A percentile compares a stretch with the other conserved stretches of the same genome.
phyloP scores from a whole-genome alignment of 495 filamentous ascomycete genomes.

The Penicillium odoratum region DNA sequence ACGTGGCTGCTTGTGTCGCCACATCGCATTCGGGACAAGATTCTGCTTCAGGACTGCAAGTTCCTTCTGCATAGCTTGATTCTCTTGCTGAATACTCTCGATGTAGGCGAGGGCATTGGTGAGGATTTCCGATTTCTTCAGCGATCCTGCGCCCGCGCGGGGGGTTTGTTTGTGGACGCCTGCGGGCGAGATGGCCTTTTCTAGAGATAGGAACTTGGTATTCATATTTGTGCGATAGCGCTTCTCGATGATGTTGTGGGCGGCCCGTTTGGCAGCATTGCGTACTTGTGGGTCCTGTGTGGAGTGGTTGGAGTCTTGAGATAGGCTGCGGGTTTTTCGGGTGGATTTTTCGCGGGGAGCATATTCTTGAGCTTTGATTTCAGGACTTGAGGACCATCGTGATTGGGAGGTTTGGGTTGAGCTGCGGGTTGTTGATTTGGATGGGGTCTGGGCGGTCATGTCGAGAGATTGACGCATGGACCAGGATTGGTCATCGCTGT shows the following conservation, averaged over 20 bases:
- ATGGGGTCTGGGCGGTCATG: conserved; percentile 14
- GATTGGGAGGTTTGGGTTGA: conserved; percentile 18
- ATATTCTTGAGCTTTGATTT: conserved; percentile 34
- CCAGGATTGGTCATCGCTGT: conserved; percentile 47
- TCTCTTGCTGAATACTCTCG: conserved; percentile 50
- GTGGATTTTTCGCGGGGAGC: conserved; percentile 19
- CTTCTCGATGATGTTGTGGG: conserved; percentile 55
- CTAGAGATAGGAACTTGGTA: conserved; percentile 49
- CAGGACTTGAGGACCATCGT: conserved; percentile 38
- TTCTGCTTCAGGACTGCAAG: conserved; percentile 38
- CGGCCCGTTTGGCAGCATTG: conserved; percentile 50
- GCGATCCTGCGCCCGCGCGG: conserved; percentile 33
- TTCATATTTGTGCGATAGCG: conserved; percentile 57
- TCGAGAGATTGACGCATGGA: conserved; percentile 29
- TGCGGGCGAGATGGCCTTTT: conserved; percentile 38
- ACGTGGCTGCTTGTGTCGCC: conserved; percentile 27
- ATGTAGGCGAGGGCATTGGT: conserved; percentile 71
- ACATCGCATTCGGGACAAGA: conserved; percentile 33
- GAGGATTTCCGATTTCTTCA: conserved; percentile 60
- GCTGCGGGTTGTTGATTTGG: conserved; percentile 20
- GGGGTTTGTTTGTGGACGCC: conserved; percentile 25
- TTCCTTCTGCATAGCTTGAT: conserved; percentile 41
- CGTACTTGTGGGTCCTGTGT: conserved; percentile 30
- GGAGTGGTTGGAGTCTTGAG: conserved; percentile 32
- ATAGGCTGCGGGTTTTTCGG: conserved; percentile 36